phyloP scores from a whole-genome alignment of 164 flowering plant genomes.

The Liquidambar formosana region DNA sequence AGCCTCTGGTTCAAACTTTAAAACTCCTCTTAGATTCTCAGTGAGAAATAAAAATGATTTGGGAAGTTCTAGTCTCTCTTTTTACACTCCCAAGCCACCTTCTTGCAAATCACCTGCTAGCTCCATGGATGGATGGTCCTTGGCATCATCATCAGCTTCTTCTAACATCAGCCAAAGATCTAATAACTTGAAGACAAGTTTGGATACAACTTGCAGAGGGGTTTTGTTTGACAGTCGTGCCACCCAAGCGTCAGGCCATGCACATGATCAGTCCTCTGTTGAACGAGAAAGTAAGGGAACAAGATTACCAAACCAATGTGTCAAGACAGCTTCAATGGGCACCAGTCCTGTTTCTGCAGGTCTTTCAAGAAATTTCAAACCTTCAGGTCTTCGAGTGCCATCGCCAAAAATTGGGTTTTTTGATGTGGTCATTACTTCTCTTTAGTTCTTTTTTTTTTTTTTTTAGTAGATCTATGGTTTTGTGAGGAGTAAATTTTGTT shows the following conservation, averaged over 20 bases:
- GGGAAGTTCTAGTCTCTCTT: constrained; percentile 24
- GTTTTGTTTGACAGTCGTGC: constrained; percentile 20
- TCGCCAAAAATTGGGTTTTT: constrained; percentile 80
- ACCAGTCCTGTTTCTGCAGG: constrained; percentile 17
- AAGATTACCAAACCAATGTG: constrained; percentile 9
- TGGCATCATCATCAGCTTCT: constrained; percentile 54
- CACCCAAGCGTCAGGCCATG: constrained; percentile 15
- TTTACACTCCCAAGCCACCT: constrained; percentile 35
- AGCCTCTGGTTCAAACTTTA: constrained; percentile 23
- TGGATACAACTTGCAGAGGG: constrained; percentile 14
- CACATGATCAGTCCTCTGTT: background rate
- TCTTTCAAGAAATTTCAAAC: constrained; percentile 25
- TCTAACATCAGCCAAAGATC: constrained; percentile 33
- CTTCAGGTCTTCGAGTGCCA: constrained; percentile 76
- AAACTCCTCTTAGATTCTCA: constrained; percentile 27
- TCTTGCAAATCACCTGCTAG: constrained; percentile 52
- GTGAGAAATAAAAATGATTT: constrained; percentile 24
- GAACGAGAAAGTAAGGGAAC: constrained; percentile 11
- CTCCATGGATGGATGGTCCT: constrained; percentile 54
- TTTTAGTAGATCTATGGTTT: too few relatives aligned
- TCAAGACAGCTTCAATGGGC: constrained; percentile 16
- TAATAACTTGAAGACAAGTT: constrained; percentile 23
- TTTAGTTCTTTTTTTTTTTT: background rate
- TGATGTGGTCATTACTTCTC: constrained; percentile 57
- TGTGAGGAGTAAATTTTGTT: background rate